Evolutionary conservation across 768 basidiomycete genomes (phyloP).

Genomic region (Mycena filopes): DNA sequence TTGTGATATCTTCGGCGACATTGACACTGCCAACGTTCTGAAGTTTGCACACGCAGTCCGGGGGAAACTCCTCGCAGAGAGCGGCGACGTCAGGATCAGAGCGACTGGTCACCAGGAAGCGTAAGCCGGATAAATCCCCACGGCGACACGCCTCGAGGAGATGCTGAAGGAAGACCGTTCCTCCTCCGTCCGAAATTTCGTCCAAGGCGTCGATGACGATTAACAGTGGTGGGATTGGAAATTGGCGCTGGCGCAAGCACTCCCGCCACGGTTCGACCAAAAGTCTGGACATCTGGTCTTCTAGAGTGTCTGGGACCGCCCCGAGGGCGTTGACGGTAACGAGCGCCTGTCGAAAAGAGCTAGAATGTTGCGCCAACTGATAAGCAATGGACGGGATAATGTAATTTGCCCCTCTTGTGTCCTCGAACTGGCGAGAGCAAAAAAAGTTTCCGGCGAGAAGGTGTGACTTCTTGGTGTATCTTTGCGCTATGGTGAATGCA

Average conservation of each 20-base stretch:
- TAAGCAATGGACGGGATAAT: slow-evolving; percentile 18
- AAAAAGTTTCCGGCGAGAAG: slow-evolving; percentile 42
- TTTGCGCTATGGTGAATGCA: slow-evolving; percentile 37
- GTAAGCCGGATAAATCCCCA: slow-evolving; percentile 26
- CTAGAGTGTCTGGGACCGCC: neutral
- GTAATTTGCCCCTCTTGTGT: slow-evolving; percentile 23
- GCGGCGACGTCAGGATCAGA: slow-evolving; percentile 30
- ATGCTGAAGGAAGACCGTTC: slow-evolving; percentile 29
- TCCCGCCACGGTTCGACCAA: slow-evolving; percentile 36
- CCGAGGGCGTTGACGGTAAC: slow-evolving; percentile 17
- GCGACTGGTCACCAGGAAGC: slow-evolving; percentile 40
- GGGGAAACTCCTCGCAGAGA: slow-evolving; percentile 23
- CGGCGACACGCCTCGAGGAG: neutral
- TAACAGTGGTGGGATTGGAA: slow-evolving; percentile 25
- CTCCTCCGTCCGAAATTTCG: slow-evolving; percentile 33
- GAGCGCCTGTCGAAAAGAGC: slow-evolving; percentile 35
- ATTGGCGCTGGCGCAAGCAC: slow-evolving; percentile 3
- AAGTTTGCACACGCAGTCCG: neutral
- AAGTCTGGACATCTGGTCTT: slow-evolving; percentile 33
- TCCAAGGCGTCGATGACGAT: slow-evolving; percentile 41
- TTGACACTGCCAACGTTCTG: neutral
- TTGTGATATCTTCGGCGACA: neutral
- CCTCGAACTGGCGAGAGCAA: slow-evolving; percentile 40
- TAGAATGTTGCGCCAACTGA: slow-evolving; percentile 29
- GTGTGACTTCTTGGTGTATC: slow-evolving; percentile 27